Evolutionary conservation across 1,284 basidiomycete species (phyloP), one percentile per base, ranked within the genome.

Genomic region (Phenoliferia sp.): DNA sequence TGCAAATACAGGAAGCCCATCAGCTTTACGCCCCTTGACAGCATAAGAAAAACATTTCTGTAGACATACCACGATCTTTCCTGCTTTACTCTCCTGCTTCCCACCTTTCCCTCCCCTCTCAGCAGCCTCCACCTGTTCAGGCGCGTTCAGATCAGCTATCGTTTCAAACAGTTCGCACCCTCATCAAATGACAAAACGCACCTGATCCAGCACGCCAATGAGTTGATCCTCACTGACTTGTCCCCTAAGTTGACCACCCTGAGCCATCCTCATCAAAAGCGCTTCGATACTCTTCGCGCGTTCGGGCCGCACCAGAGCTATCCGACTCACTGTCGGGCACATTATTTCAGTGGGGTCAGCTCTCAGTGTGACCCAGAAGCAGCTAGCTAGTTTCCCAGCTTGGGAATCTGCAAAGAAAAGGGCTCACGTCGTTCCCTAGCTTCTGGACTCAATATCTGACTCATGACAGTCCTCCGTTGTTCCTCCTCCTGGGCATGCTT

Each of bases 181-280:
- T 31, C 15, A 26, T 15, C 2, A 29, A 29, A n/a, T 9, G 36
- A 12, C 17, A 16, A 16, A 17, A 19, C 63, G 44, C 54, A 94
- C 94, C 85, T 98, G 94, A 77, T 98, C 92, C 64, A 99, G 83
- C 26, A 99, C 81, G 44, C 88, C 89, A 76, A 98, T 95, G 67
- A 99, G 83, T 77, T 95, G 92, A 58, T 86, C 84, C 78, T 99
- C 95, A 32, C 86, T 88, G 55, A 99, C 89, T 64, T 89, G 84
- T 16, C 90, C 89, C 64, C 89, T 84, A 59, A 98, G 81, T 79
- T 97, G 94, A n/a, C 94, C 94, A 2, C 86, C 84, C 79, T 94
- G 92, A 9, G 90, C 94, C 92, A 97, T 94, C 54, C 91, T 85
- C 44, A 94, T 78, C 55, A 99, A 82, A 65, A 96, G 86, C 17